A percentile compares a stretch with the other conserved stretches of the same genome.
These are phyloP conservation scores for Grosmannia clavigera DNA, from an alignment of 2,329 filamentous ascomycete species.

Conservation along the genomic window DNA sequence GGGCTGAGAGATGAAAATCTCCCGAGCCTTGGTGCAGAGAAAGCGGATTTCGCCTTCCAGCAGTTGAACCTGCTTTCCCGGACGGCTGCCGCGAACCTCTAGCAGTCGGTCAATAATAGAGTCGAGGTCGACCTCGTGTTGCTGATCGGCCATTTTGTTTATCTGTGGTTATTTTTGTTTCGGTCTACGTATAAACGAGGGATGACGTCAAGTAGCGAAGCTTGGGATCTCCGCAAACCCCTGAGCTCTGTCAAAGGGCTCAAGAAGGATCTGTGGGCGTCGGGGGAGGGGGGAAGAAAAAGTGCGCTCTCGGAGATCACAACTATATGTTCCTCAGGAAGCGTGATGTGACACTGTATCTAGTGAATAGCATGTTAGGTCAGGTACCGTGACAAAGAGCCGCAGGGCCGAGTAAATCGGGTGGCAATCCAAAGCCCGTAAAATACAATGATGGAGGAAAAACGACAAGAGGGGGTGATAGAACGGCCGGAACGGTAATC, in stretches of 20 bases:
- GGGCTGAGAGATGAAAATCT: constrained; percentile 99
- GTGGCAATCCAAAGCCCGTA: not conserved
- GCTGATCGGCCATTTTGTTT: constrained; percentile 46
- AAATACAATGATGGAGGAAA: not conserved
- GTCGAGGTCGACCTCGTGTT: constrained; percentile 91
- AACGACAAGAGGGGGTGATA: not conserved
- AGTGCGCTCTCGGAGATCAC: not conserved
- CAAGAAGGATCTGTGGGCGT: constrained; percentile 12
- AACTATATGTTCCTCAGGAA: not conserved
- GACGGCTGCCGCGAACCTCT: constrained; percentile 93
- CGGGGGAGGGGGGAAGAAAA: not conserved
- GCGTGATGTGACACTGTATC: not conserved
- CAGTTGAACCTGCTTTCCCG: constrained; percentile 96
- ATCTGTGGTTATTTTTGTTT: not conserved
- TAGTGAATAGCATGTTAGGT: not conserved
- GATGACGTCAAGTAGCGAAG: constrained; percentile 3
- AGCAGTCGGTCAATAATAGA: constrained; percentile 98
- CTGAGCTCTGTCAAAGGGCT: constrained; percentile 10
- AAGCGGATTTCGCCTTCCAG: constrained; percentile 92
- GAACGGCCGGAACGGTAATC: not conserved
- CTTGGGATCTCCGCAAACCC: constrained; percentile 13
- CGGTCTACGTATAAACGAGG: not conserved
- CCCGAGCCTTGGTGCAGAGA: constrained; percentile 94
- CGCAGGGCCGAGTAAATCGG: not conserved
- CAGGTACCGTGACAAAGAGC: not conserved